Evolutionary conservation across 2,329 filamentous ascomycete species (phyloP).

Genomic region (Monascus ruber): DNA sequence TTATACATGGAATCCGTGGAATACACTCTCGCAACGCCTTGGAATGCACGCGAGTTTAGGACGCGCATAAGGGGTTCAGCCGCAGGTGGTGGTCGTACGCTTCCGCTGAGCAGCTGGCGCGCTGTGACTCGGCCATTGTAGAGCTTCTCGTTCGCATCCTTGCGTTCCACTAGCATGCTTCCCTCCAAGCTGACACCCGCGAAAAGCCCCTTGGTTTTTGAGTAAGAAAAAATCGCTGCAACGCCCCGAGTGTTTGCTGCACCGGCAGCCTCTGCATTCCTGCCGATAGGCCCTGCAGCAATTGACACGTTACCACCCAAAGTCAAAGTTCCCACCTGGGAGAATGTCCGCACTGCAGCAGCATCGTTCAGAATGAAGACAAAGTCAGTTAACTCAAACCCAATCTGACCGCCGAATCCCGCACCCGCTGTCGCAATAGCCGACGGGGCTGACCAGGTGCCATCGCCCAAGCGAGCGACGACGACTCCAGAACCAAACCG

Average conservation of each 20-base stretch:
- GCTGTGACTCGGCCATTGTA: conserved; percentile 78
- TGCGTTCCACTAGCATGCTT: conserved; percentile 81
- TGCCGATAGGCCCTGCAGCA: conserved; percentile 82
- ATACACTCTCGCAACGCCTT: conserved; percentile 44
- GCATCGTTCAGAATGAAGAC: conserved; percentile 97
- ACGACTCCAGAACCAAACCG: conserved; percentile 40
- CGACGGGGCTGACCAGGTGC: conserved; percentile 39
- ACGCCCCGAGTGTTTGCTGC: conserved; percentile 83
- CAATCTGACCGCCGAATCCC: conserved; percentile 41
- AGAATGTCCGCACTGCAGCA: conserved; percentile 82
- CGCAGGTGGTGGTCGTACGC: conserved; percentile 64
- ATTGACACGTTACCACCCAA: conserved; percentile 94
- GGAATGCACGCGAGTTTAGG: conserved; percentile 75
- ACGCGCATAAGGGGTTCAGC: conserved; percentile 76
- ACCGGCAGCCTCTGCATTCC: conserved; percentile 91
- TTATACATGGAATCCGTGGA: conserved; percentile 71
- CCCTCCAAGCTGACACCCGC: conserved; percentile 92
- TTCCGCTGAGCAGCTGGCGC: conserved; percentile 66
- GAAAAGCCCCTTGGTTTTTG: conserved; percentile 94
- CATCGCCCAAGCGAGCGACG: conserved; percentile 38
- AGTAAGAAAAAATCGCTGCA: conserved; percentile 90
- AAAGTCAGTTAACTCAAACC: conserved; percentile 51
- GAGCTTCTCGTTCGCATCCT: conserved; percentile 93
- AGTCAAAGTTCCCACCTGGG: conserved; percentile 81
- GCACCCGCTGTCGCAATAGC: conserved; percentile 39